Percentiles rank a stretch among this genome's conserved stretches.
Evolutionary conservation across 306 rosid genomes (phyloP).

Genomic region (Inga laurina): DNA sequence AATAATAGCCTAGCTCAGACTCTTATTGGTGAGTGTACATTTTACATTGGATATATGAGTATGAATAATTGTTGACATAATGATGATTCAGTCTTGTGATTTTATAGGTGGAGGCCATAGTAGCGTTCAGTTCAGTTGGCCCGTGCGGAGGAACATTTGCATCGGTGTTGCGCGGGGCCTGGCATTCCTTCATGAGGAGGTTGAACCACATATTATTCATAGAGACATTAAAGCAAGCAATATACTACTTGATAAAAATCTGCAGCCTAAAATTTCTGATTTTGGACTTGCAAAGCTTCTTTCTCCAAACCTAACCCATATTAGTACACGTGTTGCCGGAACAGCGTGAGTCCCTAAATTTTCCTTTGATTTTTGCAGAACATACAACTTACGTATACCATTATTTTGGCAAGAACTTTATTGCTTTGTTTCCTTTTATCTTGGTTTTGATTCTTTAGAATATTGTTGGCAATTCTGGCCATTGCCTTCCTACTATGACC

Average conservation of each 20-base stretch:
- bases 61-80: conserved; percentile 1
- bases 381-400: conserved; percentile 1
- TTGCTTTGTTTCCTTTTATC: neutral
- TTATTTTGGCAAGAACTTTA: neutral
- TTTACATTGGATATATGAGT: conserved; percentile 23
- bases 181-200: conserved; percentile 67
- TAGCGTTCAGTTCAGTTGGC: conserved; percentile 60
- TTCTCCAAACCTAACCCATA: conserved; percentile 63
- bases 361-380: neutral
- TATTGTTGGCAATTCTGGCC: neutral
- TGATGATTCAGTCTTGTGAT: conserved; percentile 34
- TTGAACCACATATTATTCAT: conserved; percentile 71
- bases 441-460: neutral
- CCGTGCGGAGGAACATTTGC: conserved; percentile 59
- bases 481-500: conserved; percentile 14
- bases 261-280: conserved; percentile 71
- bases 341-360: conserved; percentile 56
- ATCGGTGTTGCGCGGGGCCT: conserved; percentile 69
- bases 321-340: conserved; percentile 84
- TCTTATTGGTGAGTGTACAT: conserved; percentile 51
- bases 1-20: conserved; percentile 72
- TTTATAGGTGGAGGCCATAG: conserved; percentile 55
- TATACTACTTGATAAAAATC: conserved; percentile 62
- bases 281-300: conserved; percentile 91
- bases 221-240: conserved; percentile 88